Base-by-base conservation (phyloP, 2,329 filamentous ascomycete genomes). In the Chaetothyriales sp. region DNA sequence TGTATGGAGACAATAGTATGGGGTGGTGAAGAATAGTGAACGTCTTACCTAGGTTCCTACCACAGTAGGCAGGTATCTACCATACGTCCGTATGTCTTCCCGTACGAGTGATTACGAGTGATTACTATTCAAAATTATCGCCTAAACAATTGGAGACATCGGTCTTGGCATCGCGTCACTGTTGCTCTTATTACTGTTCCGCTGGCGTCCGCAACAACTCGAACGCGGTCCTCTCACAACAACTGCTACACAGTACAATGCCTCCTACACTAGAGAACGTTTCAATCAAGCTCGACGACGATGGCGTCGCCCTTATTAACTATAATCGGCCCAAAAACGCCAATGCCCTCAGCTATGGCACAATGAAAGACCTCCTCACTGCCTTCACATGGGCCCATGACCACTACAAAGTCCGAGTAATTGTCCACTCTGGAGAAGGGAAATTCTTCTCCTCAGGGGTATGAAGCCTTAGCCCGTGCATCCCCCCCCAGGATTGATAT, bases 381-480 rank as follows among this genome's bases (percentile, higher is more conserved):
- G 48, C 48, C 5, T 20, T 44, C 15, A 18, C 18, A 22, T 51
- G 51, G 51, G 51, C 51, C 12, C 18, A 43, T 26, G 36, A 32
- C 12, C 42, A 48, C 42, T 45, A 44, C 12, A 26, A 48, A 15
- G 49, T 53, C n/a, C 36, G 48, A 10, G 46, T 51, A 22, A 25
- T 53, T 46, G 45, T 53, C 19, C 49, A 44, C 39, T 36, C 51
- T 18, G 51, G 51, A 15, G 48, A 50, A 48, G 51, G 51, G 39
- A 53, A 48, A 44, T 51, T 48, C 20, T 53, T 50, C 44, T 50
- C 48, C 5, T 25, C 51, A 36, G 51, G 51, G 32, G 32, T 39
- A 39, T 39, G 32, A 39, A 39, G 32, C 10, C 12, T 39, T 15
- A 10, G 12, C 28, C 28, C 28, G 8, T 5, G 3, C 28, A 32